Evolutionary conservation across 345 rosid species (phyloP).

Genomic region (Cardamine occulta): DNA sequence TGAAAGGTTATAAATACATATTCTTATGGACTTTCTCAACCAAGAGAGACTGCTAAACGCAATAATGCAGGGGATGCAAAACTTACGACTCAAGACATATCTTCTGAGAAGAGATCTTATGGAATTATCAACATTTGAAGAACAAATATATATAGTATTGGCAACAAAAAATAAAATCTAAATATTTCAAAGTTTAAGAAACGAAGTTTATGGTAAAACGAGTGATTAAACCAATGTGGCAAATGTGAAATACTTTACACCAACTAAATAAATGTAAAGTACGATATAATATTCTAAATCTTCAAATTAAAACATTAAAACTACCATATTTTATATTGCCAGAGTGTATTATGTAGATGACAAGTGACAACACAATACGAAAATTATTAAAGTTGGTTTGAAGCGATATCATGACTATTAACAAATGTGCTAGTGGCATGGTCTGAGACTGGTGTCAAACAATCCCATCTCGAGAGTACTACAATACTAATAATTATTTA

Average conservation of each 20-base stretch:
- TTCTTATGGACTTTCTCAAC: no score
- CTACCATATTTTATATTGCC: background rate
- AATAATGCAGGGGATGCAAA: no score
- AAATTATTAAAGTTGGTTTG: background rate
- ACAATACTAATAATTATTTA: background rate
- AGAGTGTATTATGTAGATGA: constrained; percentile 5
- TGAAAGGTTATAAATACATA: background rate
- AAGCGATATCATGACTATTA: background rate
- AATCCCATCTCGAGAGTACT: background rate
- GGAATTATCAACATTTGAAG: background rate
- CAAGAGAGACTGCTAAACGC: background rate
- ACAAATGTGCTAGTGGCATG: background rate
- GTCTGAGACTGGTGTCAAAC: background rate
- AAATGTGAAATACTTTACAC: background rate
- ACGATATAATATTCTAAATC: background rate
- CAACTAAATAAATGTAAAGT: background rate
- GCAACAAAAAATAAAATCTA: background rate
- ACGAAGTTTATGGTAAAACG: background rate
- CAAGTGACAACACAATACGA: constrained; percentile 14
- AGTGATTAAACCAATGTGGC: background rate
- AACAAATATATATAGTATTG: background rate
- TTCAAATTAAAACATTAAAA: no score
- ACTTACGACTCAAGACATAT: background rate
- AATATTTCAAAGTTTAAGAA: background rate
- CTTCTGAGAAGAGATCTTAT: background rate